phyloP scores from a whole-genome alignment of 1,139 yeast species.

The Candida tetrigidarum region DNA sequence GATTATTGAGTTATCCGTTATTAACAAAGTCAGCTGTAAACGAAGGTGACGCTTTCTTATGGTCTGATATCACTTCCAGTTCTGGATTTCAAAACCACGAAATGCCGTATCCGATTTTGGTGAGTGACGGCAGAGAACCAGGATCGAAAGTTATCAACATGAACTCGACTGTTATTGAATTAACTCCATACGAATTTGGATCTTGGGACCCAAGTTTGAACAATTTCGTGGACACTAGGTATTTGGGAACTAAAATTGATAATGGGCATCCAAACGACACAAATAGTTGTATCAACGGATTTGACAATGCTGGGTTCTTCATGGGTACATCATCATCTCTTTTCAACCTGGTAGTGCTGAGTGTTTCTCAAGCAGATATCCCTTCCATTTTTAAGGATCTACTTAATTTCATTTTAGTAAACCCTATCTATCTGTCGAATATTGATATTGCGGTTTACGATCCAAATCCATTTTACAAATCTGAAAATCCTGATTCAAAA shows the following conservation, averaged over 20 bases:
- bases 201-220: constrained; percentile 47
- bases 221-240: constrained; percentile 34
- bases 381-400: constrained; percentile 33
- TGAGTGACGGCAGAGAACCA: constrained; percentile 48
- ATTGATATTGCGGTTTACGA: constrained; percentile 44
- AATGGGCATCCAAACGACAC: constrained; percentile 31
- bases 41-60: constrained; percentile 29
- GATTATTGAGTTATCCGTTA: constrained; percentile 43
- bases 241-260: constrained; percentile 44
- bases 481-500: constrained; percentile 20
- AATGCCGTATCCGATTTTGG: constrained; percentile 48
- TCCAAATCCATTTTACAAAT: constrained; percentile 54
- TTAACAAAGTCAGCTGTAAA: constrained; percentile 21
- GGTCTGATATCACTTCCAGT: constrained; percentile 36
- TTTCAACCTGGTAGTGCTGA: constrained; percentile 34
- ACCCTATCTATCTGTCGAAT: constrained; percentile 13
- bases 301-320: constrained; percentile 77
- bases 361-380: constrained; percentile 5
- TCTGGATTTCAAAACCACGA: constrained; percentile 30
- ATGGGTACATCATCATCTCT: constrained; percentile 81
- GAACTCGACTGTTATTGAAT: constrained; percentile 47
- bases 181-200: constrained; percentile 47
- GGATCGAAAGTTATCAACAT: constrained; percentile 33
- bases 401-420: constrained; percentile 33
- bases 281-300: constrained; percentile 60